Conservation (phyloP, 805 yeast species). For the Candida piceae region DNA sequence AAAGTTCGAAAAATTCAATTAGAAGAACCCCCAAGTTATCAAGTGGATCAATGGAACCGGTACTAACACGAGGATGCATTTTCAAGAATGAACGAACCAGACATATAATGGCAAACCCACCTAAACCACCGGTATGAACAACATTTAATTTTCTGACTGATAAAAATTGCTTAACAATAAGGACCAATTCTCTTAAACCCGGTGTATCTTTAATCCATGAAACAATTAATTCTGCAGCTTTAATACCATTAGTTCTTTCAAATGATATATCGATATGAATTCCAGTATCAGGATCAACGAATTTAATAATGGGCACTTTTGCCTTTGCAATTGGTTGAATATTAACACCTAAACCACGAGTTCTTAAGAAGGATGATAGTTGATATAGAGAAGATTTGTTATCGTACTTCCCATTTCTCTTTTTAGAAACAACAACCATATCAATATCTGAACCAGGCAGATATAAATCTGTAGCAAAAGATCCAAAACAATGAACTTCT, state of each 20-base stretch:
- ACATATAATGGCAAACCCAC: constrained; percentile 92
- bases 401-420: constrained; percentile 46
- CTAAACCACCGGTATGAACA: constrained; percentile 90
- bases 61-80: constrained; percentile 71
- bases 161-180: constrained; percentile 80
- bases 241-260: constrained; percentile 76
- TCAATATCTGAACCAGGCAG: constrained; percentile 95
- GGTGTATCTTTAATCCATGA: constrained; percentile 71
- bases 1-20: constrained; percentile 88
- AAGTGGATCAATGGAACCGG: constrained; percentile 59
- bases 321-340: constrained; percentile 87
- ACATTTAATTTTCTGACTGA: constrained; percentile 73
- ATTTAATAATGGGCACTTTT: constrained; percentile 90
- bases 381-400: constrained; percentile 64
- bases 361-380: constrained; percentile 64
- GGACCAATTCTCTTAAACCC: constrained; percentile 75
- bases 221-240: constrained; percentile 73
- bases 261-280: constrained; percentile 88
- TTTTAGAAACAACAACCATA: constrained; percentile 70
- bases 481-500: constrained; percentile 83
- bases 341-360: constrained; percentile 55
- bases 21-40: constrained; percentile 81
- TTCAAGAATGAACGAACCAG: constrained; percentile 71
- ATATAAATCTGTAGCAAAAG: constrained; percentile 88
- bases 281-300: constrained; percentile 64